Conservation (phyloP, 2,329 filamentous ascomycete genomes). For the Aspergillus novofumigatus region DNA sequence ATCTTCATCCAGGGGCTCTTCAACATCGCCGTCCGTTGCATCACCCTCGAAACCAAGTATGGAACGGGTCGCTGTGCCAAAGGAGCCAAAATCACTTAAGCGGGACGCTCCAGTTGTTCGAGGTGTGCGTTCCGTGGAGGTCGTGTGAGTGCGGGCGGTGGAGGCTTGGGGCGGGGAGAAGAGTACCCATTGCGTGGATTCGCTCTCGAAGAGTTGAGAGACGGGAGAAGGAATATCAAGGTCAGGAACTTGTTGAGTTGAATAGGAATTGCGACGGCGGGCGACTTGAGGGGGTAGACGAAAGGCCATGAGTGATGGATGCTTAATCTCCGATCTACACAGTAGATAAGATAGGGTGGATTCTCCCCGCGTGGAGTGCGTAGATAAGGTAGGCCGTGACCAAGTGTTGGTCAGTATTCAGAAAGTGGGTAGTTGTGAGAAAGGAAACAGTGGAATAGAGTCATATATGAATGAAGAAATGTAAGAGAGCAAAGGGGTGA, state of each 20-base stretch:
- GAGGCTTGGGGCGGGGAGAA: conserved; percentile 74
- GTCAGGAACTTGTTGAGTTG: conserved; percentile 22
- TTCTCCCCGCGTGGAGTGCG: conserved; percentile 17
- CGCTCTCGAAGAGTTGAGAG: conserved; percentile 51
- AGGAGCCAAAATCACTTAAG: conserved; percentile 74
- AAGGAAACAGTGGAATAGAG: not conserved
- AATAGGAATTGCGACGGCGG: conserved; percentile 32
- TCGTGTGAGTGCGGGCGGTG: conserved; percentile 65
- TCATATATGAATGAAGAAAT: not conserved
- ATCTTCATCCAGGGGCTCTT: conserved; percentile 53
- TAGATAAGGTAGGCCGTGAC: not conserved
- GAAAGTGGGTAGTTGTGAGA: not conserved
- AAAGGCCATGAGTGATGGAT: conserved; percentile 31
- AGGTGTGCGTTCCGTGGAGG: conserved; percentile 59
- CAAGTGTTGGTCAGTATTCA: not conserved
- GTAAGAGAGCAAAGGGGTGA: not conserved
- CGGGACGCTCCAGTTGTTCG: conserved; percentile 67
- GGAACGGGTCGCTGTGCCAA: conserved; percentile 65
- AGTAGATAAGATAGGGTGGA: conserved; percentile 11
- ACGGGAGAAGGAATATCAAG: conserved; percentile 25
- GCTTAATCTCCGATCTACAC: conserved; percentile 1
- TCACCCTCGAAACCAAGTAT: conserved; percentile 26
- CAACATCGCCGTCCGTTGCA: conserved; percentile 51
- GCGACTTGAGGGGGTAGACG: conserved; percentile 35
- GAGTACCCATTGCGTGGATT: conserved; percentile 92